Percentiles rank a stretch among this genome's conserved stretches.
These are phyloP conservation scores for Colletotrichum magnum DNA, from an alignment of 2,329 filamentous ascomycete species.

Conservation along the genomic window DNA sequence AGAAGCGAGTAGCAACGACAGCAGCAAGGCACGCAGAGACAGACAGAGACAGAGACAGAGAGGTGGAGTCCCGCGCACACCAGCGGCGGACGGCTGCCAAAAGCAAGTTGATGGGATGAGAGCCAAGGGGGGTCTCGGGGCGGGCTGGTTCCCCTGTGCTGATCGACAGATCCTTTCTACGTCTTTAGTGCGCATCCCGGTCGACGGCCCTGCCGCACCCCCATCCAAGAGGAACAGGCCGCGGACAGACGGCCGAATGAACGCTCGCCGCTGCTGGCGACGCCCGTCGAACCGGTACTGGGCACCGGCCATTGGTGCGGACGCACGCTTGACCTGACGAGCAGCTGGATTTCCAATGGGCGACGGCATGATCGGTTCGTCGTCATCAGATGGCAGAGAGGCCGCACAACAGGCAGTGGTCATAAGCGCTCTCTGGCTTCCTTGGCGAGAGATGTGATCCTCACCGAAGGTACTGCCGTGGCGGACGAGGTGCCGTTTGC, in stretches of 20 bases:
- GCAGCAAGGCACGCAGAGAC: not conserved
- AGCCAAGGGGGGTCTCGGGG: conserved; percentile 16
- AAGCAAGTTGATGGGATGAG: conserved; percentile 37
- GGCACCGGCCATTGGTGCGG: conserved; percentile 20
- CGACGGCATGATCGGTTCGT: conserved; percentile 14
- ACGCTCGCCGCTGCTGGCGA: conserved; percentile 11
- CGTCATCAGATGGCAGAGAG: conserved; percentile 18
- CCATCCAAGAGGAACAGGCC: conserved; percentile 12
- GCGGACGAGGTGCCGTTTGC: too few species aligned
- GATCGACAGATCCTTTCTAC: conserved; percentile 42
- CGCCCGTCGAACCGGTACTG: conserved; percentile 35
- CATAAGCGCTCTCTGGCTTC: too few species aligned
- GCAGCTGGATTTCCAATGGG: conserved; percentile 20
- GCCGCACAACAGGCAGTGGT: not conserved
- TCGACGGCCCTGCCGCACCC: conserved; percentile 15
- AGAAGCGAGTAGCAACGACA: not conserved
- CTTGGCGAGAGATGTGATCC: too few species aligned
- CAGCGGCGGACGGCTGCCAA: conserved; percentile 21
- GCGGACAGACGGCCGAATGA: conserved; percentile 8
- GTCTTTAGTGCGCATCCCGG: conserved; percentile 24
- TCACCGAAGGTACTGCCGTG: too few species aligned
- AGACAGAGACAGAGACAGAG: not conserved
- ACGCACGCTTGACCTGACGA: not conserved
- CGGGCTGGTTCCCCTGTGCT: conserved; percentile 36
- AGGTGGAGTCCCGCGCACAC: conserved; percentile 2